Evolutionary conservation across 345 rosid genomes (phyloP).

Genomic region (Hevea brasiliensis): DNA sequence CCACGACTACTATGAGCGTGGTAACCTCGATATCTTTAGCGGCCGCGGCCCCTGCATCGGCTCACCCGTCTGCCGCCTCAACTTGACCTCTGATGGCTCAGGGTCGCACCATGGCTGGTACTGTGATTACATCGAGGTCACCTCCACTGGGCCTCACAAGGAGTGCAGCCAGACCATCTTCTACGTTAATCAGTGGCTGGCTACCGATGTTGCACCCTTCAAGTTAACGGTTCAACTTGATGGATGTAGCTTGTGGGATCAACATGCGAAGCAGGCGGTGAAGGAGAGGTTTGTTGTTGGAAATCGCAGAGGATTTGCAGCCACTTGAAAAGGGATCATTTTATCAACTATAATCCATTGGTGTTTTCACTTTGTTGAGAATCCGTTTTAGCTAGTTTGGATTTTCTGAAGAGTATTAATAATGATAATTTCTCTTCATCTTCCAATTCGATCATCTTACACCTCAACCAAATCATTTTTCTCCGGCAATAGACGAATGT

Average conservation of each 20-base stretch:
- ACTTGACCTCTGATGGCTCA: conserved; percentile 48
- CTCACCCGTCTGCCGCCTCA: conserved; percentile 43
- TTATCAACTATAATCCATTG: no score
- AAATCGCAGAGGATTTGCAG: no score
- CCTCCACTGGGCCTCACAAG: conserved; percentile 35
- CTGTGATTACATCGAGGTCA: conserved; percentile 50
- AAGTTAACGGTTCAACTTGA: conserved; percentile 35
- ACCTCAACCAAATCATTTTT: no score
- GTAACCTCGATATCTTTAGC: conserved; percentile 43
- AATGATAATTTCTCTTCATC: not conserved
- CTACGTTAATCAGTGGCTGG: conserved; percentile 46
- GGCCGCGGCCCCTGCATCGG: conserved; percentile 41
- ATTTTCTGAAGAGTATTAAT: no score
- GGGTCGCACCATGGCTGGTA: conserved; percentile 54
- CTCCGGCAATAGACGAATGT: no score
- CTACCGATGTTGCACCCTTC: conserved; percentile 31
- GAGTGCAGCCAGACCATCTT: conserved; percentile 36
- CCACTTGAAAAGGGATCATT: no score
- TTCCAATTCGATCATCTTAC: not conserved
- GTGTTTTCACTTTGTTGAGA: not conserved
- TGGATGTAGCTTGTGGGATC: conserved; percentile 17
- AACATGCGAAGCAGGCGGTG: not conserved
- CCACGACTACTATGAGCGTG: conserved; percentile 47
- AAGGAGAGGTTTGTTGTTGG: conserved; percentile 8
- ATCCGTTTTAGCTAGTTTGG: no score